A percentile compares a stretch with the other conserved stretches of the same genome.
Evolutionary conservation across 495 filamentous ascomycete genomes (phyloP).

Genomic region (Talaromyces nanjingensis): DNA sequence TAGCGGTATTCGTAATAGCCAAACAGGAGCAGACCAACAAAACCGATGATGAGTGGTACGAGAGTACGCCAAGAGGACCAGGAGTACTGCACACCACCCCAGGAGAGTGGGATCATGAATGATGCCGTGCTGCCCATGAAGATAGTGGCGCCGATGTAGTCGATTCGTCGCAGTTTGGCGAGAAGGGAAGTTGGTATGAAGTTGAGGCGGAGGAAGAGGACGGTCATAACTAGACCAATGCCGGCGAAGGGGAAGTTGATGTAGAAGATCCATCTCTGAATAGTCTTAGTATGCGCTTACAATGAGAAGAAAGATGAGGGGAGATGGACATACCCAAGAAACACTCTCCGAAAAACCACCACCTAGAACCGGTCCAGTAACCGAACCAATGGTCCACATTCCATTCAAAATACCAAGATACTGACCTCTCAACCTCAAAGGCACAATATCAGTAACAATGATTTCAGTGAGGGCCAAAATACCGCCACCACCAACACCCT

Average conservation of each 20-base stretch:
- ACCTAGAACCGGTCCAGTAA: constrained; percentile 61
- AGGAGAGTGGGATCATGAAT: constrained; percentile 43
- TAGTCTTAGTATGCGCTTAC: not conserved
- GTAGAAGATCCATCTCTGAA: constrained; percentile 45
- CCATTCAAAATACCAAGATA: constrained; percentile 45
- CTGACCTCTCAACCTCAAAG: constrained; percentile 34
- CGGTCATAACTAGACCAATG: constrained; percentile 35
- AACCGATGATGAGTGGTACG: constrained; percentile 51
- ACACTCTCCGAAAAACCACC: constrained; percentile 61
- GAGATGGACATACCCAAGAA: constrained; percentile 42
- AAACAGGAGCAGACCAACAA: constrained; percentile 36
- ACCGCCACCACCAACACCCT: constrained; percentile 69
- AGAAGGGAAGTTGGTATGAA: constrained; percentile 27
- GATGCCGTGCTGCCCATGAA: constrained; percentile 45
- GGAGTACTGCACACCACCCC: constrained; percentile 43
- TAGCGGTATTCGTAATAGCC: constrained; percentile 40
- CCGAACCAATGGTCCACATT: constrained; percentile 61
- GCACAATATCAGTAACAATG: constrained; percentile 60
- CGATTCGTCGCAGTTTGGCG: constrained; percentile 44
- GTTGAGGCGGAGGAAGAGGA: constrained; percentile 43
- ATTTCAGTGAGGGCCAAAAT: constrained; percentile 60
- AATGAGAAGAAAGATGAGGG: constrained; percentile 12
- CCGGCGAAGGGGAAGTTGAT: constrained; percentile 52
- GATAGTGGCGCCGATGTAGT: constrained; percentile 52
- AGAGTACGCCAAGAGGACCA: constrained; percentile 47